Percentiles rank a stretch among this genome's conserved stretches.
Evolutionary conservation across 192 early-diverging fungal species (phyloP).

Genomic region (Dimargaris cristalligena): DNA sequence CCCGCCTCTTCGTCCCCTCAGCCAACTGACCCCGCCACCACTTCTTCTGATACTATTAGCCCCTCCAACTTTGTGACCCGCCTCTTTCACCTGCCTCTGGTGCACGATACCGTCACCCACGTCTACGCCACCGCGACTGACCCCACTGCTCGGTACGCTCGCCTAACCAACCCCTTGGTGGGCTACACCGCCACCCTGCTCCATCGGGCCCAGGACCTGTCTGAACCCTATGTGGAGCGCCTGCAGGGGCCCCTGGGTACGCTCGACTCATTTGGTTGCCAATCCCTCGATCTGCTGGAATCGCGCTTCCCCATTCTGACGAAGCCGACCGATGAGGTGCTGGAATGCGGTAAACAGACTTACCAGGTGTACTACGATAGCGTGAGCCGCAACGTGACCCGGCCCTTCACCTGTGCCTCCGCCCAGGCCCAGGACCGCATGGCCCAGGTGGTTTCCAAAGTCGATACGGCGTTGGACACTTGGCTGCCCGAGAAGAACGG

Average conservation of each 20-base stretch:
- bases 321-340: constrained; percentile 40
- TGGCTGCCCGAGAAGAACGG: constrained; percentile 20
- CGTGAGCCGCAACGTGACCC: constrained; percentile 31
- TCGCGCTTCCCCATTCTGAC: constrained; percentile 37
- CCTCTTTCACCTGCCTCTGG: constrained; percentile 32
- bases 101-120: constrained; percentile 31
- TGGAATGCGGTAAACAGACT: constrained; percentile 32
- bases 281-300: constrained; percentile 45
- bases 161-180: neutral
- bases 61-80: too few relatives aligned
- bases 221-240: constrained; percentile 20
- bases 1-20: too few relatives aligned
- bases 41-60: too few relatives aligned
- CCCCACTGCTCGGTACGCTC: neutral
- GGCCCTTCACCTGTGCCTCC: constrained; percentile 37
- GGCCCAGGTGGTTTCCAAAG: constrained; percentile 36
- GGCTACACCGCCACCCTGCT: neutral
- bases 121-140: constrained; percentile 26
- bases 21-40: too few relatives aligned
- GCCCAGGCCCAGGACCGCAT: constrained; percentile 40
- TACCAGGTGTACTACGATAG: constrained; percentile 19
- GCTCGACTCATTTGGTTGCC: constrained; percentile 41
- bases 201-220: constrained; percentile 11
- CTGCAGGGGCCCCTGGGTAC: constrained; percentile 35
- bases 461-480: constrained; percentile 25